Conservation (phyloP, 306 rosid genomes). For the Dalbergia oliveri region DNA sequence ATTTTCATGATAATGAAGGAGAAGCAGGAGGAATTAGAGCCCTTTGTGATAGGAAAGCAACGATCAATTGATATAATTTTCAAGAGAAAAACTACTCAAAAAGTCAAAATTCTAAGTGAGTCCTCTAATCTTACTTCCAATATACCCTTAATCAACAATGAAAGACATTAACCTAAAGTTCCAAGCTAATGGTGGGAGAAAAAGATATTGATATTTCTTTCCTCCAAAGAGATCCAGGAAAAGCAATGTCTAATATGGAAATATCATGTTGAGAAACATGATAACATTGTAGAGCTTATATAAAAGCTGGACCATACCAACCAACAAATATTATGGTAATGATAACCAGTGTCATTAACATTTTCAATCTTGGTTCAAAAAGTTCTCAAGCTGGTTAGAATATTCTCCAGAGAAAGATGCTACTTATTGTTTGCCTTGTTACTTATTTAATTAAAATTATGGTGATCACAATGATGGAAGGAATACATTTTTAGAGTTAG, state of each 20-base stretch:
- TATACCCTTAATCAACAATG: too few relatives aligned
- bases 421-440: background rate
- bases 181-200: too few relatives aligned
- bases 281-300: constrained; percentile 4
- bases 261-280: background rate
- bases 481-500: background rate
- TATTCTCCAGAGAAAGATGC: background rate
- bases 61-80: too few relatives aligned
- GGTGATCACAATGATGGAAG: background rate
- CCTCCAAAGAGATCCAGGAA: background rate
- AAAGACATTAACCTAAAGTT: too few relatives aligned
- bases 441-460: background rate
- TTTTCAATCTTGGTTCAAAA: background rate
- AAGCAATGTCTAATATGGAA: background rate
- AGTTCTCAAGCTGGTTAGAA: background rate
- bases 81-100: too few relatives aligned
- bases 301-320: background rate
- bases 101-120: too few relatives aligned
- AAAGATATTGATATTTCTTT: background rate
- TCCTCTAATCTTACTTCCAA: too few relatives aligned
- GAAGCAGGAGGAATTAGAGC: too few relatives aligned
- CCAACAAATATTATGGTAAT: background rate
- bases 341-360: background rate
- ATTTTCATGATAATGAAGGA: too few relatives aligned
- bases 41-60: too few relatives aligned